These are phyloP conservation scores for Elongisporangium senticosum DNA, from an alignment of 352 stramenopile genomes.

Conservation along the genomic window DNA sequence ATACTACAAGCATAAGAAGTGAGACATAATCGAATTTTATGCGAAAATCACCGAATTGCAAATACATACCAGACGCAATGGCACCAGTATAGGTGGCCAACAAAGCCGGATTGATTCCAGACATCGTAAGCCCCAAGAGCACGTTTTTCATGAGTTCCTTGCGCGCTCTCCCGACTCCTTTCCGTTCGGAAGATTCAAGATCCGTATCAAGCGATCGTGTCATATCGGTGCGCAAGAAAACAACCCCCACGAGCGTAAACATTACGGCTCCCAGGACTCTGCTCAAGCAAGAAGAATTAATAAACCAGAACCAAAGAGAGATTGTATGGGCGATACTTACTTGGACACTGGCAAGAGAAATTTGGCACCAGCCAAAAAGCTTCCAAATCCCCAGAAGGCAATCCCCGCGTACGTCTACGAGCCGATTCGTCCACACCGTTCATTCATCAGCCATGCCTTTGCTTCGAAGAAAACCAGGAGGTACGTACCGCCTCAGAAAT, in stretches of 20 bases:
- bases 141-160: slow-evolving; percentile 78
- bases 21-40: background rate
- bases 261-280: slow-evolving; percentile 82
- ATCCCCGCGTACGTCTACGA: slow-evolving; percentile 80
- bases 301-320: slow-evolving; percentile 3
- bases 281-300: background rate
- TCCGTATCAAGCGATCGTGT: slow-evolving; percentile 69
- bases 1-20: slow-evolving; percentile 37
- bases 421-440: slow-evolving; percentile 4
- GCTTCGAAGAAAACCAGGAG: background rate
- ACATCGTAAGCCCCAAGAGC: slow-evolving; percentile 84
- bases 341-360: slow-evolving; percentile 82
- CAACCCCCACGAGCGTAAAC: slow-evolving; percentile 75
- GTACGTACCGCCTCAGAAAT: slow-evolving; percentile 72
- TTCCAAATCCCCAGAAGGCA: slow-evolving; percentile 87
- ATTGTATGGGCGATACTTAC: slow-evolving; percentile 20
- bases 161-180: slow-evolving; percentile 41
- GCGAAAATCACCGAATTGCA: background rate
- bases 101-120: slow-evolving; percentile 80
- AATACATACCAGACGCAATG: slow-evolving; percentile 67
- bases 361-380: slow-evolving; percentile 78
- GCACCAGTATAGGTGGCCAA: slow-evolving; percentile 83
- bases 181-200: slow-evolving; percentile 35
- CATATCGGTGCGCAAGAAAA: slow-evolving; percentile 80
- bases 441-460: background rate